phyloP scores from a whole-genome alignment of 257 asterid species.

The Rehmannia glutinosa region DNA sequence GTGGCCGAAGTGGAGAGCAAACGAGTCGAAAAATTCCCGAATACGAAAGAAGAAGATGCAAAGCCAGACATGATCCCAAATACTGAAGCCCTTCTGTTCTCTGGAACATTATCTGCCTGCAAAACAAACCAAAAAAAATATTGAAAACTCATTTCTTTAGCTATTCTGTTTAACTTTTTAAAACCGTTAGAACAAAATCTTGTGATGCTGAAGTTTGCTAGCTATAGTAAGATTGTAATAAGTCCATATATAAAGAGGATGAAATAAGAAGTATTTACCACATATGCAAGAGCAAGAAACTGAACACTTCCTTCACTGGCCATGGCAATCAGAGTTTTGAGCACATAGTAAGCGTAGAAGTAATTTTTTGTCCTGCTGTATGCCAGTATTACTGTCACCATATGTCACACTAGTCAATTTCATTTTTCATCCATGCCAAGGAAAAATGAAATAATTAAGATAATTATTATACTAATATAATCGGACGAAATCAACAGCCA shows the following conservation, averaged over 20 bases:
- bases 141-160: neutral
- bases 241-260: neutral
- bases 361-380: constrained; percentile 58
- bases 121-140: neutral
- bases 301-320: constrained; percentile 76
- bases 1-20: constrained; percentile 66
- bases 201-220: too few relatives aligned
- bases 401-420: neutral
- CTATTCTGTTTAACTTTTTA: neutral
- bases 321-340: constrained; percentile 67
- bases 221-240: too few relatives aligned
- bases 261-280: constrained; percentile 34
- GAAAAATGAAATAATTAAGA: too few relatives aligned
- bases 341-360: constrained; percentile 65
- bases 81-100: constrained; percentile 58
- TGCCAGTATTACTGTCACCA: constrained; percentile 55
- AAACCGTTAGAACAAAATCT: too few relatives aligned
- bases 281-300: constrained; percentile 84
- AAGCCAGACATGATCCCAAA: constrained; percentile 82
- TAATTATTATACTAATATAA: too few relatives aligned
- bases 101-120: constrained; percentile 92
- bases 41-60: constrained; percentile 74
- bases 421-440: neutral
- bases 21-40: constrained; percentile 85
- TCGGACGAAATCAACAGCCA: too few relatives aligned